These are phyloP conservation scores for Cladophialophora carrionii DNA, from an alignment of 2,329 filamentous ascomycete genomes.

Conservation along the genomic window DNA sequence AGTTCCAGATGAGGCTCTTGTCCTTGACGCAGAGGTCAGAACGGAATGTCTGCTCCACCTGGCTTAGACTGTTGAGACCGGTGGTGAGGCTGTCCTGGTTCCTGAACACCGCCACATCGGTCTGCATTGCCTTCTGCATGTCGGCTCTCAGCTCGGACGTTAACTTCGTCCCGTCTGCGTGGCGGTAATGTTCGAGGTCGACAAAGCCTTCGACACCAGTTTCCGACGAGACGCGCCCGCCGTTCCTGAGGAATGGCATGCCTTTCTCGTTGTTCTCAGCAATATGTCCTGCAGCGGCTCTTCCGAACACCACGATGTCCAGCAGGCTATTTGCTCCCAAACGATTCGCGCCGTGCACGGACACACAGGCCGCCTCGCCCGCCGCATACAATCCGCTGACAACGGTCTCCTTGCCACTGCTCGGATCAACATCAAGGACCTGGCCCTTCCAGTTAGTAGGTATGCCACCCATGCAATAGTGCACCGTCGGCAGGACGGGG, in stretches of 20 bases:
- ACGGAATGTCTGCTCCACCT: conserved; percentile 73
- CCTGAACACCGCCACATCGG: conserved; percentile 88
- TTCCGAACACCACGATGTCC: conserved; percentile 95
- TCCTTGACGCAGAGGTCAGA: conserved; percentile 82
- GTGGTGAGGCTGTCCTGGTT: conserved; percentile 81
- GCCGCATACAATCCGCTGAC: conserved; percentile 95
- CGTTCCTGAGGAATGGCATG: conserved; percentile 59
- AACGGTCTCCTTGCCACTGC: conserved; percentile 83
- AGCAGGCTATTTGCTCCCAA: conserved; percentile 97
- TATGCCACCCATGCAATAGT: conserved; percentile 99
- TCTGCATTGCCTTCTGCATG: conserved; percentile 96
- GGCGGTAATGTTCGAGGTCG: conserved; percentile 74
- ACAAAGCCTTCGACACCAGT: conserved; percentile 74
- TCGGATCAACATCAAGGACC: conserved; percentile 81
- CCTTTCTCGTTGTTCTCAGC: conserved; percentile 90
- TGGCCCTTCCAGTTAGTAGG: conserved; percentile 97
- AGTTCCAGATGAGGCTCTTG: conserved; percentile 97
- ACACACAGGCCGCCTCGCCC: conserved; percentile 95
- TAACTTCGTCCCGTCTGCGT: conserved; percentile 73
- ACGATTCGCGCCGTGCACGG: conserved; percentile 96
- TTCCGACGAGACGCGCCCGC: conserved; percentile 75
- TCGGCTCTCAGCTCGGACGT: conserved; percentile 79
- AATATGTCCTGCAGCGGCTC: conserved; percentile 95
- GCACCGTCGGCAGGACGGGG: conserved; percentile 91
- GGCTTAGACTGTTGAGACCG: conserved; percentile 76